Percentiles rank a stretch among this genome's conserved stretches.
Conservation (phyloP, 306 rosid genomes). For the Cucurbita ficifolia region DNA sequence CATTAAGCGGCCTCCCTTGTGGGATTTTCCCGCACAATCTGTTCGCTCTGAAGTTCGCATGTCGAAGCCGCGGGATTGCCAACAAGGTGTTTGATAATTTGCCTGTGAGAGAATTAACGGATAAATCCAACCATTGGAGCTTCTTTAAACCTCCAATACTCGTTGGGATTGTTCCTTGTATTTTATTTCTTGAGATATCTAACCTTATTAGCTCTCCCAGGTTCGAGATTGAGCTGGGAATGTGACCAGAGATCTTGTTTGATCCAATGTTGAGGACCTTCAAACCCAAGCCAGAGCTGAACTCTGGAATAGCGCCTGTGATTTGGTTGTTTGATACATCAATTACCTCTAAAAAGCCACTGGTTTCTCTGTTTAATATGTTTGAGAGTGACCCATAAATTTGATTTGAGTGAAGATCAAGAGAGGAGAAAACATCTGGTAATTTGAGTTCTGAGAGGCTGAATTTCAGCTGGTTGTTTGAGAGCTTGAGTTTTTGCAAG, state of each 20-base stretch:
- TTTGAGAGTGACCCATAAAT: slow-evolving; percentile 51
- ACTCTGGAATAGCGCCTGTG: slow-evolving; percentile 57
- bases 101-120: slow-evolving; percentile 66
- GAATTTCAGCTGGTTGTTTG: slow-evolving; percentile 62
- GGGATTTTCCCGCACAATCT: slow-evolving; percentile 89
- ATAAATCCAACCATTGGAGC: slow-evolving; percentile 80
- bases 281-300: slow-evolving; percentile 39
- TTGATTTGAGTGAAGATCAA: slow-evolving; percentile 62
- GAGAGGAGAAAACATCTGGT: slow-evolving; percentile 32
- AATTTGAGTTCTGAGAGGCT: slow-evolving; percentile 46
- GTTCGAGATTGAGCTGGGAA: slow-evolving; percentile 62
- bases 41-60: slow-evolving; percentile 81
- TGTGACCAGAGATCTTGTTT: slow-evolving; percentile 57
- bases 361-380: slow-evolving; percentile 35
- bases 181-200: slow-evolving; percentile 73
- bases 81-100: slow-evolving; percentile 58
- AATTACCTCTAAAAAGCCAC: slow-evolving; percentile 55
- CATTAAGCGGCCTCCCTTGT: slow-evolving; percentile 65
- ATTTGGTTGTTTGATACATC: slow-evolving; percentile 69
- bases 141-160: slow-evolving; percentile 41
- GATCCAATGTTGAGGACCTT: slow-evolving; percentile 48
- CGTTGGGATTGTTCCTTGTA: slow-evolving; percentile 56
- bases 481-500: slow-evolving; percentile 59
- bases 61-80: slow-evolving; percentile 45
- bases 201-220: slow-evolving; percentile 44